Base-by-base conservation (phyloP, 2,329 filamentous ascomycete genomes). In the Dothideomycetes sp. region DNA sequence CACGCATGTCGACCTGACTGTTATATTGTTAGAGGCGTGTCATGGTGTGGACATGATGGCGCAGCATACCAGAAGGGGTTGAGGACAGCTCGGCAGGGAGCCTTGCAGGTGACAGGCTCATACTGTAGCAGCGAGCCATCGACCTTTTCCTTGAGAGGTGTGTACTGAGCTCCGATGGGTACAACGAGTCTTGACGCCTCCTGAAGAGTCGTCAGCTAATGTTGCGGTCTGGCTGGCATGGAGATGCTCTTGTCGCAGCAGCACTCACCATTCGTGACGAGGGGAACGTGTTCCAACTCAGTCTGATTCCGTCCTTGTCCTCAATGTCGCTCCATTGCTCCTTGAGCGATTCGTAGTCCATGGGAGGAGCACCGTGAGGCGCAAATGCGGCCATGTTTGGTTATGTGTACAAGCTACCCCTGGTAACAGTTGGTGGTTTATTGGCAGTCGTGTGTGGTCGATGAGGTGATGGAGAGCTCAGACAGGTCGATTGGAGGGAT, bases 271-370 rank as follows among this genome's bases (percentile, higher is more conserved):
- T 95, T 62, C 91, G 86, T 58, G 89, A 89, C 70, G 88, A 95
- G 35, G 91, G 91, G 58, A 98, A 94, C 47, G 93, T 93, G 62
- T 98, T 98, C 91, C 91, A 98, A 67, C 89, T 95, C 51, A 98
- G 74, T 49, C 91, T 81, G 57, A 96, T 78, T 47, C 91, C 91
- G 78, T 98, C 91, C 53, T 85, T 80, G 59, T 98, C 91, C 70
- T 98, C 91, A 45, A 94, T 81, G 63, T 95, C 87, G 57, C 82
- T 86, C 88, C 88, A 95, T 69, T 89, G 83, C 66, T 95, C 88
- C 69, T 95, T 95, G 52, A 94, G 69, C 52, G 80, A 75, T 64
- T 95, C 88, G 72, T 86, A 94, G 62, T 94, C 88, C 87, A 94
- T 94, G 48, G 48, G 69, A 56, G 47, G 34, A 29, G 43, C 39